Conservation (phyloP, 2,329 filamentous ascomycete genomes). For the Sclerotiophoma versabilis region DNA sequence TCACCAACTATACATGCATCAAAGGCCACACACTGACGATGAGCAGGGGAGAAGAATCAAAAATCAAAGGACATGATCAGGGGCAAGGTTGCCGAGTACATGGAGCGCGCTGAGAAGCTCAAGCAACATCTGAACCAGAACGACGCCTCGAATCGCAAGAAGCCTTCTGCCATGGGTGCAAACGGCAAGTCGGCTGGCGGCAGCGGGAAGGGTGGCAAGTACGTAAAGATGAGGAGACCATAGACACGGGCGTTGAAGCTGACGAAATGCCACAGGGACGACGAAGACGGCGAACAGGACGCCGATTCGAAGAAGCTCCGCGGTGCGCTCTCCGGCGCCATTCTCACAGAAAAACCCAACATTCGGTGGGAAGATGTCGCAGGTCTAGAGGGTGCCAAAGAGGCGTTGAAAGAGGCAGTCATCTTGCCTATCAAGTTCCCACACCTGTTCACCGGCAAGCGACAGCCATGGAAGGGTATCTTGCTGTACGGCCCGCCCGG, state of each 20-base stretch:
- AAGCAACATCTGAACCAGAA: conserved; percentile 85
- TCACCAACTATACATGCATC: not conserved
- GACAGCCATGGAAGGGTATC: conserved; percentile 98
- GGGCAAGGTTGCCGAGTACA: conserved; percentile 93
- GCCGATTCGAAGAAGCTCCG: conserved; percentile 95
- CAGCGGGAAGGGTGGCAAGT: conserved; percentile 65
- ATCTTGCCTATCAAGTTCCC: conserved; percentile 98
- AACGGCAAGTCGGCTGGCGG: conserved; percentile 72
- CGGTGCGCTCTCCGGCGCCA: conserved; percentile 88
- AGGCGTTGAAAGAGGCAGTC: conserved; percentile 96
- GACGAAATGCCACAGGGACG: conserved; percentile 53
- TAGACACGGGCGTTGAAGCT: conserved; percentile 8
- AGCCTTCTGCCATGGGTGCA: conserved; percentile 73
- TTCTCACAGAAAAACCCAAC: conserved; percentile 93
- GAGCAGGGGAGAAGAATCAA: conserved; percentile 86
- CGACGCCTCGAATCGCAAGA: conserved; percentile 71
- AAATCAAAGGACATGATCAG: conserved; percentile 98
- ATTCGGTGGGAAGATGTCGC: conserved; percentile 98
- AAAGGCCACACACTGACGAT: conserved; percentile 23
- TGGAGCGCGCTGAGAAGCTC: conserved; percentile 98
- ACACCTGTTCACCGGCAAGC: conserved; percentile 92
- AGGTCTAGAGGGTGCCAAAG: conserved; percentile 90
- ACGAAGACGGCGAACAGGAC: conserved; percentile 67
- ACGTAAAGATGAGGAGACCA: conserved; percentile 23
- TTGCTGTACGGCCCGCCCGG: conserved; percentile 94